phyloP scores from a whole-genome alignment of 116 monocot genomes.

The Zostera marina region DNA sequence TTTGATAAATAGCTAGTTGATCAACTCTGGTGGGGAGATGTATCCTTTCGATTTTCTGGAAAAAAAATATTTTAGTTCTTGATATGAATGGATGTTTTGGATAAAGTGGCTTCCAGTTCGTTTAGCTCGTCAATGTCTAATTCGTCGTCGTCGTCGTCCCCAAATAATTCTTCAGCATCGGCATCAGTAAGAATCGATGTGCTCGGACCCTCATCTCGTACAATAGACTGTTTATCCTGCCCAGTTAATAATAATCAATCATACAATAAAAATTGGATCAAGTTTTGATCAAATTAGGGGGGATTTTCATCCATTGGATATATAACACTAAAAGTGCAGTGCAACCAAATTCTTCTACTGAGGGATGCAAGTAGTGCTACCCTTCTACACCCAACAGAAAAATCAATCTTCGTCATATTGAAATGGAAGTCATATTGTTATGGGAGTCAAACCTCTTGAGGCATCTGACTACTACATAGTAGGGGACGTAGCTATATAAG shows the following conservation, averaged over 20 bases:
- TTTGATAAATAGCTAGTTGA: background rate
- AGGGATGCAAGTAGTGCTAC: too few species aligned
- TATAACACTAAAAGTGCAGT: background rate
- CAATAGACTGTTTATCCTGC: constrained; percentile 23
- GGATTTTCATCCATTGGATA: background rate
- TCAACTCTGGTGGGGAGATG: background rate
- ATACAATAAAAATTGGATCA: background rate
- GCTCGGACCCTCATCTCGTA: constrained; percentile 25
- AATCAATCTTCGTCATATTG: too few species aligned
- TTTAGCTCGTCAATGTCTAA: constrained; percentile 80
- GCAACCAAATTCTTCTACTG: too few species aligned
- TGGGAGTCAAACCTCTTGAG: too few species aligned
- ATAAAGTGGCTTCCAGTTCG: constrained; percentile 77
- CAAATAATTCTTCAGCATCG: constrained; percentile 32
- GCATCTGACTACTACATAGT: too few species aligned
- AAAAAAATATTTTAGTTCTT: constrained; percentile 15
- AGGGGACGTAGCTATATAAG: too few species aligned
- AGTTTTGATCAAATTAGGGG: background rate
- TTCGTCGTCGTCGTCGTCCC: constrained; percentile 66
- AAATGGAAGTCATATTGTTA: too few species aligned
- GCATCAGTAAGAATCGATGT: constrained; percentile 21
- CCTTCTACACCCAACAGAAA: too few species aligned
- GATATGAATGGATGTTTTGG: constrained; percentile 54
- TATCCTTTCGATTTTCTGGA: background rate
- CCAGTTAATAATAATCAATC: background rate